Conservation (phyloP, 2,329 filamentous ascomycete genomes). For the Beauveria pseudobassiana region DNA sequence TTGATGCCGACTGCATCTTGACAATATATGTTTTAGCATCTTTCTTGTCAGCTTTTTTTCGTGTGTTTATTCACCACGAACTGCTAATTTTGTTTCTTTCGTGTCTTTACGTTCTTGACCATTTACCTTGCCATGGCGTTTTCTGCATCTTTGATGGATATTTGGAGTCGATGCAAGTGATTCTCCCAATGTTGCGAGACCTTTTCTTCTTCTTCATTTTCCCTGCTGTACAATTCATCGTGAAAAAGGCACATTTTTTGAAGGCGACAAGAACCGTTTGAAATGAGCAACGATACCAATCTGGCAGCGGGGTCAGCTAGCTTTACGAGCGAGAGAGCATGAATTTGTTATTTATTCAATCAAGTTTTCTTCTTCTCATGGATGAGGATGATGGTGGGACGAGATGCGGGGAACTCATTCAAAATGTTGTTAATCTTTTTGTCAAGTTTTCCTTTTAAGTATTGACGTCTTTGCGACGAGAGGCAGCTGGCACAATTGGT, state of each 20-base stretch:
- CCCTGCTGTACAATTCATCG: conserved; percentile 6
- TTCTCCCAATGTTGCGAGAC: background rate
- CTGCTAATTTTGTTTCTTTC: background rate
- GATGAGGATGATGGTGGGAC: background rate
- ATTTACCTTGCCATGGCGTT: background rate
- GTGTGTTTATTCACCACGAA: too few relatives aligned
- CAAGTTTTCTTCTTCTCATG: background rate
- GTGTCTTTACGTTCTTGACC: too few relatives aligned
- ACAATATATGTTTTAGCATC: background rate
- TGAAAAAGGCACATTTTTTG: background rate
- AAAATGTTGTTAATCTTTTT: too few relatives aligned
- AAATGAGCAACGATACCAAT: conserved; percentile 11
- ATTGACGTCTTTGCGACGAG: background rate
- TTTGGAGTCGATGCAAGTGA: background rate
- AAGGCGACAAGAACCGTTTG: background rate
- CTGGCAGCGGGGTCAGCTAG: conserved; percentile 1
- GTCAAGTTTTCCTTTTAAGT: background rate
- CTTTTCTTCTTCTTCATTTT: background rate
- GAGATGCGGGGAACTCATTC: too few relatives aligned
- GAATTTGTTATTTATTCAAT: background rate
- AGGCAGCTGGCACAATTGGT: background rate
- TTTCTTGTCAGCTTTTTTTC: background rate
- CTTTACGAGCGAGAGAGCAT: background rate
- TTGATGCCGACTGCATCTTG: background rate
- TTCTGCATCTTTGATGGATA: background rate